Evolutionary conservation across 257 asterid species (phyloP).

Genomic region (Voacanga thouarsii): DNA sequence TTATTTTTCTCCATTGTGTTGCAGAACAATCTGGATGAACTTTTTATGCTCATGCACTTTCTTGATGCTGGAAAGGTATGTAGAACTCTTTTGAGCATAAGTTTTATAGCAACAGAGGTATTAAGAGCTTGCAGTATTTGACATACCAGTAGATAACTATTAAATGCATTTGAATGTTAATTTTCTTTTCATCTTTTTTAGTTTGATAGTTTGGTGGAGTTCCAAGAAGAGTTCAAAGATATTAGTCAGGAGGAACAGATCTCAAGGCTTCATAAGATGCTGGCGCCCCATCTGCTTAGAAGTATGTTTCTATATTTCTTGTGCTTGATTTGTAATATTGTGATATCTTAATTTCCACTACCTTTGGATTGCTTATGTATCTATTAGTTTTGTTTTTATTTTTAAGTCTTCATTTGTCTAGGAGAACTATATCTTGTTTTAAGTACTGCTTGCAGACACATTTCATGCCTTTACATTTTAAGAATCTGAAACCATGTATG

Average conservation of each 20-base stretch:
- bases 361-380: background rate
- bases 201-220: constrained; percentile 93
- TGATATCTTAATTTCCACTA: background rate
- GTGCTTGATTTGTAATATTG: constrained; percentile 26
- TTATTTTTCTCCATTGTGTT: constrained; percentile 9
- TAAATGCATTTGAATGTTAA: background rate
- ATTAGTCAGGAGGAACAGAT: constrained; percentile 97
- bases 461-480: background rate
- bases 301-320: constrained; percentile 51
- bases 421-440: background rate
- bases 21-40: constrained; percentile 99
- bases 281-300: constrained; percentile 97
- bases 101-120: background rate
- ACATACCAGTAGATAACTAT: background rate
- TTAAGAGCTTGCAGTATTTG: background rate
- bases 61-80: constrained; percentile 89
- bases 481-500: background rate
- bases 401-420: background rate
- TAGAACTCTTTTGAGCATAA: background rate
- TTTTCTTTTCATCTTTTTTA: constrained; percentile 25
- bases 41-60: constrained; percentile 99
- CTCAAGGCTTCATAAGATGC: constrained; percentile 95
- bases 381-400: background rate
- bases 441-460: background rate
- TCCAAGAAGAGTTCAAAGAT: constrained; percentile 98